These are phyloP conservation scores for Dianthus caryophyllus DNA, from an alignment of 148 eudicot genomes.

Conservation along the genomic window DNA sequence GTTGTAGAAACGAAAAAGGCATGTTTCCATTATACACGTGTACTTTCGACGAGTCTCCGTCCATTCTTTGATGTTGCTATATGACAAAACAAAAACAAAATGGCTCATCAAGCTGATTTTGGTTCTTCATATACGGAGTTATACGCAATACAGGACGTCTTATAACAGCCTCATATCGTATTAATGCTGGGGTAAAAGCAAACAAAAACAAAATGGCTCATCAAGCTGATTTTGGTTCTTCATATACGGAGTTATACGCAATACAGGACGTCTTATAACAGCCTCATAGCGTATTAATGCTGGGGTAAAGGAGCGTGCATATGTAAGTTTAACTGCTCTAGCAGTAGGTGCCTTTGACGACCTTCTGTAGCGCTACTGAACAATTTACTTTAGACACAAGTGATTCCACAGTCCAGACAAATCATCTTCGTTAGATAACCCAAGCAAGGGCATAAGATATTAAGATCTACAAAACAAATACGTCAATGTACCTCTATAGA, in stretches of 20 bases:
- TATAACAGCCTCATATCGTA: background rate
- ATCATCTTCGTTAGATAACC: background rate
- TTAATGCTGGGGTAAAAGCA: no score
- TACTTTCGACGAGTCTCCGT: background rate
- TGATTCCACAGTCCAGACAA: background rate
- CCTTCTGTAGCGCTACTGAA: no score
- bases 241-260: no score
- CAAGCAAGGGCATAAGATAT: conserved; percentile 2
- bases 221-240: background rate
- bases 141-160: no score
- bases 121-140: no score
- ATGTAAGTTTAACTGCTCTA: no score
- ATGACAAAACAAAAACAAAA: background rate
- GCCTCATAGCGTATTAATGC: background rate
- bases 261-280: background rate
- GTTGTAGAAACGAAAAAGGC: background rate
- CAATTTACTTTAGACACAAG: background rate
- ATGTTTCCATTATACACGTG: background rate
- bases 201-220: background rate
- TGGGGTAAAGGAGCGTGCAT: background rate
- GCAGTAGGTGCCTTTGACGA: no score
- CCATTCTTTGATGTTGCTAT: background rate
- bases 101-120: background rate
- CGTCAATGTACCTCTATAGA: conserved; percentile 65
- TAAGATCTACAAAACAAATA: conserved; percentile 8